Evolutionary conservation across 805 yeast genomes (phyloP), one percentile per base, ranked within the genome.

Genomic region (Myxozyma kluyveri): DNA sequence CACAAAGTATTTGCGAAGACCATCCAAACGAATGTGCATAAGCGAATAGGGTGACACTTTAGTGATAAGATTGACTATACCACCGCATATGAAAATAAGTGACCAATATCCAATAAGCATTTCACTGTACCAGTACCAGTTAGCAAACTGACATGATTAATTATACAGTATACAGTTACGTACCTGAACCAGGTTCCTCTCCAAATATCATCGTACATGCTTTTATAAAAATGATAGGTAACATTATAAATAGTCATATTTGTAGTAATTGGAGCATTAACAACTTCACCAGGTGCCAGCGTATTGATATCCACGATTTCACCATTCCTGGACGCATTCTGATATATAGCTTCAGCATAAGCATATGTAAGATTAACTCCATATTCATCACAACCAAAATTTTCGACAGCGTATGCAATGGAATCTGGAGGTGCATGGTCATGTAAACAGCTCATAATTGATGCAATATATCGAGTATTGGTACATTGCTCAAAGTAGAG

Each of bases 211-310:
- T 19, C 29, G 22, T 49, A 49, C 9, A 31, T 4, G 4, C 40
- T 40, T 14, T 23, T 35, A 12, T 39, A 21, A 27, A 37, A 49
- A 1, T 27, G 32, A 41, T 37, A 35, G 1, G 29, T 12, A 9
- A 4, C 10, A 4, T 37, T 10, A 32, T 49, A 49, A 12, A 10
- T 1, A 1, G 53, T 35, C 18, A 21, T 21, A 23, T 49, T 44
- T 1, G 49, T 35, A 9, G 53, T 27, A 35, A 49, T 41, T 12
- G 53, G 53, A 9, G 51, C 45, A 14, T 48, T 1, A 89, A 89
- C 52, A 81, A 23, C 22, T 2, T 31, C 32, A 2, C 50, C 50
- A 22, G 3, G 12, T 2, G 38, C 36, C 4, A 47, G 38, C 22
- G 50, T 31, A n/a, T 29, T 17, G 2, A 29, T 3, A 21, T 47